Evolutionary conservation across 2,329 filamentous ascomycete genomes (phyloP).

Genomic region (Claviceps humidiphila): DNA sequence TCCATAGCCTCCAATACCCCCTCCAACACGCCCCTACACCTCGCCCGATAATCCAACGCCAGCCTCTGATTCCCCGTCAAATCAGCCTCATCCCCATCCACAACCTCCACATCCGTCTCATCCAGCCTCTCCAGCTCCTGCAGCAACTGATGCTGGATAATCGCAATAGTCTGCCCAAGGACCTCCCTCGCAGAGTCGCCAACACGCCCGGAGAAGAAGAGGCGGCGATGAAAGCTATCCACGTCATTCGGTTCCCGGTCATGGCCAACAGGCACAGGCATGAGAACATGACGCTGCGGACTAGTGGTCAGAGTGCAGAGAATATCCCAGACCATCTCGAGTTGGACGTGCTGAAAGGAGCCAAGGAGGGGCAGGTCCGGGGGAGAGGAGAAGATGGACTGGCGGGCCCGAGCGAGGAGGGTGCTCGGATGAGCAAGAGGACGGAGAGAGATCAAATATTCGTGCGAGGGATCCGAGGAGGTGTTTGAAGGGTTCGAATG

Average conservation of each 20-base stretch:
- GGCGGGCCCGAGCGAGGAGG: conserved; percentile 28
- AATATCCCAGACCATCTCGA: conserved; percentile 39
- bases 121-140: conserved; percentile 31
- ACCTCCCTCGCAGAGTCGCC: conserved; percentile 14
- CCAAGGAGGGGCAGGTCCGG: conserved; percentile 15
- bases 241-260: conserved; percentile 11
- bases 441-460: conserved; percentile 40
- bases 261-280: conserved; percentile 10
- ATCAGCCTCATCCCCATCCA: conserved; percentile 23
- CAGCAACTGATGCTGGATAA: conserved; percentile 31
- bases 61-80: conserved; percentile 33
- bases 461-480: conserved; percentile 16
- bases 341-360: conserved; percentile 37
- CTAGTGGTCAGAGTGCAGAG: conserved; percentile 24
- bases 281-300: conserved; percentile 18
- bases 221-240: conserved; percentile 13
- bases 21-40: conserved; percentile 35
- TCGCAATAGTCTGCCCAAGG: conserved; percentile 23
- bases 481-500: not conserved
- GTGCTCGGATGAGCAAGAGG: conserved; percentile 35
- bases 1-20: conserved; percentile 28
- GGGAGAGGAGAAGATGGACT: conserved; percentile 18
- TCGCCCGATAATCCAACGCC: conserved; percentile 33
- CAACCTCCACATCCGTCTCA: conserved; percentile 31
- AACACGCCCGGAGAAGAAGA: conserved; percentile 20